These are phyloP conservation scores for Blastocystis sp. DNA, from an alignment of 352 stramenopile genomes.

Conservation along the genomic window DNA sequence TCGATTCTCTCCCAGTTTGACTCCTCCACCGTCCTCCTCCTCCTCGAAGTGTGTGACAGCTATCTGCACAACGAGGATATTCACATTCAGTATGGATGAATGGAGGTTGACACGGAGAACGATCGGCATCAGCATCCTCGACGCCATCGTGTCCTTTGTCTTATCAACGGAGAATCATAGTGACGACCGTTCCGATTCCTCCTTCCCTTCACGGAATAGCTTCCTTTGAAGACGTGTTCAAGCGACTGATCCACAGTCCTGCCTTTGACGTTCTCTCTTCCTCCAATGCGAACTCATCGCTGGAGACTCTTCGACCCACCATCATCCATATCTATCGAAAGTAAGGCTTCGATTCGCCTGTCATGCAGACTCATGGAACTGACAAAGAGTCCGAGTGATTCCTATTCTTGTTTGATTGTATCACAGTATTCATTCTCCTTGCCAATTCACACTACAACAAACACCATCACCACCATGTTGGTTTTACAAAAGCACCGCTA, in stretches of 20 bases:
- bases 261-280: background rate
- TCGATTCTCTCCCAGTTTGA: slow-evolving; percentile 4
- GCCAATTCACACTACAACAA: too few species aligned
- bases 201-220: background rate
- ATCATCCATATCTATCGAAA: slow-evolving; percentile 34
- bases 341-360: background rate
- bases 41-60: slow-evolving; percentile 30
- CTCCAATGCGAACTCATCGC: too few species aligned
- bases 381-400: too few species aligned
- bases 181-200: background rate
- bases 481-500: background rate
- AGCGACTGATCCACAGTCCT: background rate
- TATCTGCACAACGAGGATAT: background rate
- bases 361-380: slow-evolving; percentile 32
- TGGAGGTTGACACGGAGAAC: background rate
- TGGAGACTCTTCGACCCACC: background rate
- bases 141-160: slow-evolving; percentile 19
- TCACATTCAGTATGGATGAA: background rate
- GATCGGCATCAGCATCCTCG: slow-evolving; percentile 14
- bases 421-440: background rate
- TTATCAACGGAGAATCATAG: background rate
- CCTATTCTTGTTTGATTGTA: background rate
- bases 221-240: background rate
- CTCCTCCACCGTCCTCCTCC: background rate
- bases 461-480: slow-evolving; percentile 13